phyloP scores from a whole-genome alignment of 1,284 basidiomycete genomes.

The Jaminaea rosea region DNA sequence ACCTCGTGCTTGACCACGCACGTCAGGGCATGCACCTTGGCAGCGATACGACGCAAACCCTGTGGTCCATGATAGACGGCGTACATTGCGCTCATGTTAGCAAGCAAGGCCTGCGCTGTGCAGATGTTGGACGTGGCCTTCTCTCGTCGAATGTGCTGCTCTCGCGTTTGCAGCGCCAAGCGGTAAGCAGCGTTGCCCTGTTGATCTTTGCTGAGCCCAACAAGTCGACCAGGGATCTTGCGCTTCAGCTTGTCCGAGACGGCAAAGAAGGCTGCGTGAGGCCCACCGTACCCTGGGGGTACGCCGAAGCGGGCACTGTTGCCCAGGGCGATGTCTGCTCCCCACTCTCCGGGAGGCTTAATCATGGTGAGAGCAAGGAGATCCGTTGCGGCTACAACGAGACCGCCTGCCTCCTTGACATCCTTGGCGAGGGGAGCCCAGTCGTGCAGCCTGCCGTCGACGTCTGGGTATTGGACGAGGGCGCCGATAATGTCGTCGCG shows the following conservation, averaged over 20 bases:
- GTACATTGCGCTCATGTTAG: constrained; percentile 47
- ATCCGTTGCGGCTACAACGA: constrained; percentile 81
- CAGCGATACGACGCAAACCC: constrained; percentile 75
- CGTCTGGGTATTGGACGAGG: constrained; percentile 69
- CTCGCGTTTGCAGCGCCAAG: constrained; percentile 65
- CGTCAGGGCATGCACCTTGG: constrained; percentile 81
- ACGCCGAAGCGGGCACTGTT: constrained; percentile 87
- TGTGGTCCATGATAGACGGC: constrained; percentile 87
- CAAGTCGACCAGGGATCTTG: constrained; percentile 91
- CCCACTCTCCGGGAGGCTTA: constrained; percentile 96
- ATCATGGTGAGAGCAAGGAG: constrained; percentile 85
- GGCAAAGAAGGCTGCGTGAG: constrained; percentile 81
- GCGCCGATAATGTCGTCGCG: constrained; percentile 72
- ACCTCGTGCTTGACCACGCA: constrained; percentile 66
- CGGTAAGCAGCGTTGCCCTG: constrained; percentile 81
- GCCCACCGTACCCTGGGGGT: constrained; percentile 49
- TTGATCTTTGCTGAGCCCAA: constrained; percentile 78
- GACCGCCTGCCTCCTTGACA: constrained; percentile 66
- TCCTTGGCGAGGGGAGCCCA: constrained; percentile 62
- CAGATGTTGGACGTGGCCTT: constrained; percentile 47
- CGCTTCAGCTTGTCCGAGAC: constrained; percentile 85
- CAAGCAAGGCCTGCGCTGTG: constrained; percentile 43
- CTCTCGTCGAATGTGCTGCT: constrained; percentile 48
- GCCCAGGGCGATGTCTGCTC: constrained; percentile 88
- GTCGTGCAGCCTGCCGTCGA: constrained; percentile 74